These are phyloP conservation scores for Cercospora sp. DNA, from an alignment of 2,329 filamentous ascomycete genomes.

Conservation along the genomic window DNA sequence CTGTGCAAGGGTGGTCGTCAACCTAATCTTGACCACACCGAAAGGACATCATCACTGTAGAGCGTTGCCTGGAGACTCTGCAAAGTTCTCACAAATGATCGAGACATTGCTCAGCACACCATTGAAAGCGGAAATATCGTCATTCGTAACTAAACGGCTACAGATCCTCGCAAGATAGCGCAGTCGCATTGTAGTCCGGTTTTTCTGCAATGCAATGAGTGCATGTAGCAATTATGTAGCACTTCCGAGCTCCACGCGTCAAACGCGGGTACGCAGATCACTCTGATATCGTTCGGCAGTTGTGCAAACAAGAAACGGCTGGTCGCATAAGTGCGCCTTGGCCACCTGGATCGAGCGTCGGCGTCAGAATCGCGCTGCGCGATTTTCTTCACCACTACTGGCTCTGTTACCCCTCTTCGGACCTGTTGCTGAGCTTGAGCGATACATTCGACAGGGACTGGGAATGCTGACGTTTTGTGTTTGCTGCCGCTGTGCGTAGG, in stretches of 20 bases:
- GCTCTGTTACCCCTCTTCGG: slow-evolving; percentile 8
- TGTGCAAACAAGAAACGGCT: slow-evolving; percentile 5
- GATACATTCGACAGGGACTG: neutral
- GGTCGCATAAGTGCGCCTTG: slow-evolving; percentile 7
- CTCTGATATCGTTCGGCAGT: slow-evolving; percentile 5
- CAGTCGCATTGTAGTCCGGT: neutral
- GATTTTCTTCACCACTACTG: slow-evolving; percentile 4
- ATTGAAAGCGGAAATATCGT: neutral
- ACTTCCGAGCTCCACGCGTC: neutral
- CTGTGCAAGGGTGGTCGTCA: neutral
- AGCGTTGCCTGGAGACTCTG: neutral
- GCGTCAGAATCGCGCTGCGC: slow-evolving; percentile 11
- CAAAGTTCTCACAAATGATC: neutral
- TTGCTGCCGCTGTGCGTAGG: neutral
- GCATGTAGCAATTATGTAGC: neutral
- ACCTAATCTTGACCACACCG: neutral
- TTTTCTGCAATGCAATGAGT: slow-evolving; percentile 2
- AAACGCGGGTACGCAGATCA: slow-evolving; percentile 7
- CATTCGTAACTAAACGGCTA: neutral
- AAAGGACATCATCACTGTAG: neutral
- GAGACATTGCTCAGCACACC: neutral
- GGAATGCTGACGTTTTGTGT: neutral
- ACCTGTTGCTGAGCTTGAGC: neutral
- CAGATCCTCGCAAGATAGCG: neutral
- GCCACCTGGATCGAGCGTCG: slow-evolving; percentile 3